Conservation (phyloP, 345 rosid species). For the Balakata baccata region DNA sequence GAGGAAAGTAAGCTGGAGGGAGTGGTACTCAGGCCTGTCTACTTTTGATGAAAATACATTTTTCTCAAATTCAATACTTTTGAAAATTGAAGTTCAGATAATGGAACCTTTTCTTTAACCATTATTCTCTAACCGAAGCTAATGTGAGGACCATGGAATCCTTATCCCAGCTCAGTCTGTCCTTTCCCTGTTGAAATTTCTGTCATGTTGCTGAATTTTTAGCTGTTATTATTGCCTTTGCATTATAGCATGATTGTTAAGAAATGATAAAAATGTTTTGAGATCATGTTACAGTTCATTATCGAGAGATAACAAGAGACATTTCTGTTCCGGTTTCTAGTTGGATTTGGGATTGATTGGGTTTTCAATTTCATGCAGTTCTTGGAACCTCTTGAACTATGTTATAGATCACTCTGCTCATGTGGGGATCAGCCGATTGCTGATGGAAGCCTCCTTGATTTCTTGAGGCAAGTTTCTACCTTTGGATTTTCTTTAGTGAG, state of each 20-base stretch:
- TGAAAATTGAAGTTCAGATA: neutral
- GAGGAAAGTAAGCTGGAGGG: too few species aligned
- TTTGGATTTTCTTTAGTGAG: slow-evolving; percentile 86
- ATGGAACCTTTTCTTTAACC: neutral
- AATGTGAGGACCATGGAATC: neutral
- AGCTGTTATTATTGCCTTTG: neutral
- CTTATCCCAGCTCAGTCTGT: neutral
- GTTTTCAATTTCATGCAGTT: slow-evolving; percentile 44
- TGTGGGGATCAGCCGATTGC: slow-evolving; percentile 93
- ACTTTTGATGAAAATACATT: neutral
- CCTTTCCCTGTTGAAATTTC: neutral
- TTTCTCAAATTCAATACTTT: neutral
- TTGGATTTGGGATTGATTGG: slow-evolving; percentile 9
- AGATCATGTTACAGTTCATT: neutral
- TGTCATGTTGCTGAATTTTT: neutral
- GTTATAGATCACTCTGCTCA: slow-evolving; percentile 82
- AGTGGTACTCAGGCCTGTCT: neutral
- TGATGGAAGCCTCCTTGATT: slow-evolving; percentile 96
- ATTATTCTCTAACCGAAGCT: neutral
- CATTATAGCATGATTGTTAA: neutral
- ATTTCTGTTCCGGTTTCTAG: neutral
- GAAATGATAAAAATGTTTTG: neutral
- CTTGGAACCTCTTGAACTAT: slow-evolving; percentile 92
- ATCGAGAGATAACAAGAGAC: neutral
- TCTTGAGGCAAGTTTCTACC: slow-evolving; percentile 91